Conservation (phyloP, 225 moss, liverwort and hornwort genomes). For the Pseudisothecium myosuroides region DNA sequence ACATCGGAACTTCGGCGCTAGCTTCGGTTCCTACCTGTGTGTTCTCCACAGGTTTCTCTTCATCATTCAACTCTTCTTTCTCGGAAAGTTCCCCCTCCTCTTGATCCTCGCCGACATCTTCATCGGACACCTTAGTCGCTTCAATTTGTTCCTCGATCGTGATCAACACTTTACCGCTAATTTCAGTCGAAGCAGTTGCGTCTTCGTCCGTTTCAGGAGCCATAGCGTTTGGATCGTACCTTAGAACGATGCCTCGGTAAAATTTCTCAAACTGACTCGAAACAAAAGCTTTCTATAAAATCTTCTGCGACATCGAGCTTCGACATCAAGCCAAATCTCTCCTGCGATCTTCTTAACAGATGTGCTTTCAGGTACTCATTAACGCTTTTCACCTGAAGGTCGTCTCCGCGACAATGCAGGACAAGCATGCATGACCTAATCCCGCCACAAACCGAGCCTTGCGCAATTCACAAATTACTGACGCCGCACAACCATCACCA, state of each 20-base stretch:
- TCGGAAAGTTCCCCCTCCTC: constrained; percentile 99
- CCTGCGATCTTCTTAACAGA: background rate
- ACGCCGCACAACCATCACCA: background rate
- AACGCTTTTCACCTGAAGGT: background rate
- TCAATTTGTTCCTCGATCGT: background rate
- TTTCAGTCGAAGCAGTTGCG: background rate
- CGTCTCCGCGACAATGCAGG: background rate
- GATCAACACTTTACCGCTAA: constrained; percentile 1
- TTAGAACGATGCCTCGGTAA: background rate
- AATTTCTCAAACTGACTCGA: background rate
- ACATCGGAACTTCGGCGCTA: constrained; percentile 2
- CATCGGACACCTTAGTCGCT: background rate
- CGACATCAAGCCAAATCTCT: background rate
- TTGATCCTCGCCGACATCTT: constrained; percentile 51
- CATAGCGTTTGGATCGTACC: background rate
- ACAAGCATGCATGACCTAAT: background rate
- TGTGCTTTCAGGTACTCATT: background rate
- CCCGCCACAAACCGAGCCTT: background rate
- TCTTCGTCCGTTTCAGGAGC: constrained; percentile 13
- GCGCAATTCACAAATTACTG: background rate
- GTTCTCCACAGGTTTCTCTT: background rate
- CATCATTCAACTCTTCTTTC: constrained; percentile 27
- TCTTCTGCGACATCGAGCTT: background rate
- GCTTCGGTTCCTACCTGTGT: background rate
- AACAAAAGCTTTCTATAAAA: background rate